Evolutionary conservation across 176 grass and related monocot genomes (phyloP), one percentile per base, ranked within the genome.

Genomic region (Bonia amplexicaulis): DNA sequence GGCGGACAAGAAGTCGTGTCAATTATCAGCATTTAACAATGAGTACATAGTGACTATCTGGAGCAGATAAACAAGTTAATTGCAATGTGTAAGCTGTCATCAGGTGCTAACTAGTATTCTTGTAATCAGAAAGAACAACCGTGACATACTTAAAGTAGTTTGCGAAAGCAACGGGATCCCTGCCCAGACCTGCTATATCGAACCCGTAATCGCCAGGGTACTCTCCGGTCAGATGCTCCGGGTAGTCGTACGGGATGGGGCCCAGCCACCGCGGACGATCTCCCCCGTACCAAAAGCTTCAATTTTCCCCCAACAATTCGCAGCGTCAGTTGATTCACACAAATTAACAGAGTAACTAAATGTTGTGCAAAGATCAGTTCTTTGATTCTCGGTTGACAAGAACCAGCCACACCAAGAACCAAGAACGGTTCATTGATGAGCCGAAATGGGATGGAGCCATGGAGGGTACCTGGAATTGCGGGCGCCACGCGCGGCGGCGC

Each of bases 171-270:
- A 69, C 77, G 20, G 93, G 93, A 82, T 95, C 91, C 88, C 90
- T 92, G 69, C 71, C 95, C 59, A 98, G 93, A 88, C 93, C 93
- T 88, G 83, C 93, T 14, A 93, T 9, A 90, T 98, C 93, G 74
- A 98, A 98, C 49, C 93, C 93, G 48, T 98, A 98, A 93, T 98
- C 89, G 72, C 93, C 95, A 3, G 95, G 91, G 83, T 89, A 86
- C 67, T 95, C 93, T 73, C 95, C 91, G 2, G 72, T 90, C 26
- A 98, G 86, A 81, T 98, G 81, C 54, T 85, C 63, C 15, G 93
- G 95, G 82, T 95, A 98, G 35, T 93, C 73, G 66, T 92, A 95
- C 16, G 82, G 89, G 46, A 98, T 84, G 3, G 95, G 93, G 6
- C 95, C 93, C 78, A 98, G 85, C 93, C 95, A 98, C 23, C 89